phyloP scores from a whole-genome alignment of 257 asterid genomes.

The Euphrasia confusa region DNA sequence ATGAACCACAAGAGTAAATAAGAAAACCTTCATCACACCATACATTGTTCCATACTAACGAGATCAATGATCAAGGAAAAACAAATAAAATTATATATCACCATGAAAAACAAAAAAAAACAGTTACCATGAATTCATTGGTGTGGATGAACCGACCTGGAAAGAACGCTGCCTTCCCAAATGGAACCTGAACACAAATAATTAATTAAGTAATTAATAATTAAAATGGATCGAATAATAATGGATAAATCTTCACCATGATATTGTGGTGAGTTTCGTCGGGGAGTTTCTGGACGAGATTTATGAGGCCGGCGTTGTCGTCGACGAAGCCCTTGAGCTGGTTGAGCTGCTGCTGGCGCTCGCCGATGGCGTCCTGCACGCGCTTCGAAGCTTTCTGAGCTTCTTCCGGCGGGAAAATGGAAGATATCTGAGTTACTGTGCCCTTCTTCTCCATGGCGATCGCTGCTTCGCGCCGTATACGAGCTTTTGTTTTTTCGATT shows the following conservation, averaged over 20 bases:
- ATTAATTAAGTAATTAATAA: neutral
- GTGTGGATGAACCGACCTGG: constrained; percentile 89
- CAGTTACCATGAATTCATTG: constrained; percentile 70
- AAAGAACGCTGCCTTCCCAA: constrained; percentile 88
- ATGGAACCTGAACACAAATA: constrained; percentile 57
- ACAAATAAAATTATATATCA: neutral
- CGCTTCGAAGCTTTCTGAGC: constrained; percentile 68
- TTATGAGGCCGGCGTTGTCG: constrained; percentile 61
- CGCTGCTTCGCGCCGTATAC: neutral
- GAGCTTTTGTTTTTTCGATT: neutral
- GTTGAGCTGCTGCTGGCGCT: constrained; percentile 49
- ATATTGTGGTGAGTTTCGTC: constrained; percentile 74
- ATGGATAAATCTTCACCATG: constrained; percentile 40
- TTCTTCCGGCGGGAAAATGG: constrained; percentile 59
- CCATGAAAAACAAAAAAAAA: neutral
- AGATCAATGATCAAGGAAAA: constrained; percentile 5
- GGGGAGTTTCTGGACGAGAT: constrained; percentile 72
- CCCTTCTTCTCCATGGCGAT: constrained; percentile 59
- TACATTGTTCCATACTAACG: neutral
- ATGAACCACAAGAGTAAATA: neutral
- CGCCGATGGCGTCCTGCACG: constrained; percentile 52
- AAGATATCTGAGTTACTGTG: constrained; percentile 51
- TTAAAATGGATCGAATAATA: neutral
- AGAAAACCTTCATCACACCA: neutral
- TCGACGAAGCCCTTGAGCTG: constrained; percentile 45